Evolutionary conservation across 2,329 filamentous ascomycete species (phyloP), one percentile per base, ranked within the genome.

Genomic region (Colletotrichum nymphaeae): DNA sequence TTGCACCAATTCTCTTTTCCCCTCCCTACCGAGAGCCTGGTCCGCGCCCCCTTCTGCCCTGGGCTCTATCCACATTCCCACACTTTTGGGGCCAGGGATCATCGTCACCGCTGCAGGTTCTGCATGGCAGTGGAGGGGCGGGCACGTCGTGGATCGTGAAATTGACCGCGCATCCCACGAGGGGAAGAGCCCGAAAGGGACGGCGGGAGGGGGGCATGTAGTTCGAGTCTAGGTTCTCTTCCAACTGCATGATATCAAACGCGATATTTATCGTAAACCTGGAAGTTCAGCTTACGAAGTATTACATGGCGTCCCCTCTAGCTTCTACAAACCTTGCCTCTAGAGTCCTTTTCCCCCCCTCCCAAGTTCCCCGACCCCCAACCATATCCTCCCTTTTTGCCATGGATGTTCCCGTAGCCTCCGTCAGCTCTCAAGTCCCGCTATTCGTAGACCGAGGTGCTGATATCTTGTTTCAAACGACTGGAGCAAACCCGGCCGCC

Each of bases 71-170:
- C 57, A 28, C 64, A 49, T 57, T 42, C 37, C 37, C 37, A 42
- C 14, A 42, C 14, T 7, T 57, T 57, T 16, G 22, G 49, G 22
- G 24, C 16, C 28, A 42, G 22, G 64, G 49, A 56, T 68, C 64
- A 63, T 68, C 69, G 58, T 49, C 49, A 66, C 49, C 12, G 49
- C 30, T 49, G 63, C 35, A 69, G 22, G 9, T 14, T n/a, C 49
- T 28, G 32, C 52, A 37, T 32, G 32, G 49, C 32, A 56, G 7
- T 28, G 42, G 30, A 14, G 63, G 9, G 37, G 19, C 19, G 19
- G 26, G 46, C n/a, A 16, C 28, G 26, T 53, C 46, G 28, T n/a
- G n/a, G 46, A 19, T 22, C 49, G 35, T 32, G 52, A 53, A 26
- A 63, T 60, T 35, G 42, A 30, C 32, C 16, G 9, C 9, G 37